Percentiles rank a stretch among this genome's conserved stretches.
Conservation (phyloP, 2,329 filamentous ascomycete genomes). For the Knufia petricola region DNA sequence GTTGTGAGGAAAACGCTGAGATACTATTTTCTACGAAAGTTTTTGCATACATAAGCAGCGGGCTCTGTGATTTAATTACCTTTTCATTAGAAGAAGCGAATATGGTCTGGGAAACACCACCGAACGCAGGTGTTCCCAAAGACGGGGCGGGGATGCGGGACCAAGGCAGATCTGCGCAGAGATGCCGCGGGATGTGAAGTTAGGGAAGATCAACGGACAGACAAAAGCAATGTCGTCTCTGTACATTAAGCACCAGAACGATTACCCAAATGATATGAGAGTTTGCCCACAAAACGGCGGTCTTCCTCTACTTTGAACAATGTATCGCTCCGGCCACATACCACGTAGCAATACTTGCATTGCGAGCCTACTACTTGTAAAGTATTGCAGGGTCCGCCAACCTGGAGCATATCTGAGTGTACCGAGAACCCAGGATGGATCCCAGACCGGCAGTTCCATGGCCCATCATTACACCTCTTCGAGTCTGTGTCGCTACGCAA, state of each 20-base stretch:
- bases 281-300: no score
- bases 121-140: no score
- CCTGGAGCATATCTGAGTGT: no score
- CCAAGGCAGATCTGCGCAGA: not conserved
- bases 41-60: not conserved
- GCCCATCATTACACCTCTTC: no score
- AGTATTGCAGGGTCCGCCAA: no score
- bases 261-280: not conserved
- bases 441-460: no score
- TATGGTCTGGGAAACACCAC: not conserved
- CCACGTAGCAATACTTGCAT: no score
- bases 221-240: not conserved
- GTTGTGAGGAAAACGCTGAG: conserved; percentile 8
- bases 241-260: not conserved
- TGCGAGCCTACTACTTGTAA: no score
- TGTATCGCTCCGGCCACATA: no score
- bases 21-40: not conserved
- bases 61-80: conserved; percentile 1
- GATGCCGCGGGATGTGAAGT: not conserved
- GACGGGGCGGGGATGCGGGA: not conserved
- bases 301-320: no score
- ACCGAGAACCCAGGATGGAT: no score
- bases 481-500: no score
- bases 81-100: not conserved
- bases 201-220: not conserved